Base-by-base conservation (phyloP, 805 yeast genomes). In the Kodamaea kaohsiungensis region DNA sequence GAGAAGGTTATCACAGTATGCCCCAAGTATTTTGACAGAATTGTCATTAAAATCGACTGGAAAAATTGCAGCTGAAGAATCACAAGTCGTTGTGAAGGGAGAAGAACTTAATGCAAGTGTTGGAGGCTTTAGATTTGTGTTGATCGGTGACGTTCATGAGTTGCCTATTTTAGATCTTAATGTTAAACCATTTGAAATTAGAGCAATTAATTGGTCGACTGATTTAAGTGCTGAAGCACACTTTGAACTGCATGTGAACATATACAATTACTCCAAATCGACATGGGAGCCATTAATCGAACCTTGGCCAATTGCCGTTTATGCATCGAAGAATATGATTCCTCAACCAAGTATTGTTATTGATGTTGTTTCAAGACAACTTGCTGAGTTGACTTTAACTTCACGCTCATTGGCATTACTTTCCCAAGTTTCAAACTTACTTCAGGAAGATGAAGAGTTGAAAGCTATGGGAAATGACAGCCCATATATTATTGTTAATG, bases 241-340 rank as follows among this genome's bases (percentile, higher is more conserved):
- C 22, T 68, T 91, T 37, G 88, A 84, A 56, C 78, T 91, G 0
- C 81, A 75, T 56, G 80, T 88, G 8, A 91, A 90, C 67, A 83
- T 90, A 17, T 92, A 88, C 76, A 91, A 91, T 67, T 92, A 92
- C 67, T 83, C 97, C 0, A 84, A 88, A 57, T 91, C 97, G 2
- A 82, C 91, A 0, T 92, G 99, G 98, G 98, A 95, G 63, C 98
- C 99, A 0, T 73, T 95, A 46, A 68, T 95, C 49, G 99, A 95
- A 64, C 87, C 93, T 0, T 88, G 96, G 89, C 86, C 90, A 6
- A 75, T 93, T 49, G 85, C 90, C 0, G 70, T 89, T 10, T 90
- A 88, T 65, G 83, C 88, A 1, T 76, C 89, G 0, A 82, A 80
- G 51, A 70, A 71, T 0, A 55, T 65, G 0, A 76, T 75, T 12